These are phyloP conservation scores for Syzygium syzygioides DNA, from an alignment of 441 rosid species.

Conservation along the genomic window DNA sequence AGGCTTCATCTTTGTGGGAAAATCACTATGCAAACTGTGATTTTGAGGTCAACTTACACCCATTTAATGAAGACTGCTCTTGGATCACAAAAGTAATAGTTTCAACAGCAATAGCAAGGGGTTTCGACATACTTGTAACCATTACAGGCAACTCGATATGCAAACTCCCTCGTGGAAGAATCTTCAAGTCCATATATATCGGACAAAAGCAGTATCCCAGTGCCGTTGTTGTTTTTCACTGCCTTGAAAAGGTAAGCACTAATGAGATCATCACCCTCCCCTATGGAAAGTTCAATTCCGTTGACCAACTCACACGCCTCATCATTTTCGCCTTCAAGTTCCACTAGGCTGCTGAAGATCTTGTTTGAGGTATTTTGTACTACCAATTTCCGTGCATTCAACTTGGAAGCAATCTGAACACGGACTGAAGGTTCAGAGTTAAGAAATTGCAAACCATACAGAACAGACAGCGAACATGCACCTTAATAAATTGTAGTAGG, in stretches of 20 bases:
- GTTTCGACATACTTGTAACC: slow-evolving; percentile 62
- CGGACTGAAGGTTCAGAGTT: slow-evolving; percentile 43
- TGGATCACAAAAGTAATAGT: not conserved
- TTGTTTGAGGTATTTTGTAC: not conserved
- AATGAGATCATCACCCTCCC: slow-evolving; percentile 44
- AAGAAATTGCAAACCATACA: not conserved
- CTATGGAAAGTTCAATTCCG: slow-evolving; percentile 54
- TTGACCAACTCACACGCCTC: slow-evolving; percentile 75
- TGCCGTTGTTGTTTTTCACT: slow-evolving; percentile 71
- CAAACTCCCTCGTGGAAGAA: slow-evolving; percentile 71
- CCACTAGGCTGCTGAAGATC: slow-evolving; percentile 24
- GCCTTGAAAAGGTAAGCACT: slow-evolving; percentile 58
- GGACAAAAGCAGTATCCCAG: slow-evolving; percentile 62
- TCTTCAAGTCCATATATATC: slow-evolving; percentile 75
- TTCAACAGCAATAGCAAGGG: slow-evolving; percentile 1
- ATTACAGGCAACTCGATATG: slow-evolving; percentile 82
- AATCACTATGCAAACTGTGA: not conserved
- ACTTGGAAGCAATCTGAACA: slow-evolving; percentile 39
- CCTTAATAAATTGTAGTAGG: not conserved
- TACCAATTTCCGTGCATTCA: slow-evolving; percentile 12
- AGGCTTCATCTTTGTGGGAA: not conserved
- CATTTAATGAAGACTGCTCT: not conserved
- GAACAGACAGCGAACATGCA: not conserved
- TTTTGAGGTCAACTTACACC: not conserved
- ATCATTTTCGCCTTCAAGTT: slow-evolving; percentile 48